phyloP scores from a whole-genome alignment of 495 filamentous ascomycete species.

The Halenospora varia region DNA sequence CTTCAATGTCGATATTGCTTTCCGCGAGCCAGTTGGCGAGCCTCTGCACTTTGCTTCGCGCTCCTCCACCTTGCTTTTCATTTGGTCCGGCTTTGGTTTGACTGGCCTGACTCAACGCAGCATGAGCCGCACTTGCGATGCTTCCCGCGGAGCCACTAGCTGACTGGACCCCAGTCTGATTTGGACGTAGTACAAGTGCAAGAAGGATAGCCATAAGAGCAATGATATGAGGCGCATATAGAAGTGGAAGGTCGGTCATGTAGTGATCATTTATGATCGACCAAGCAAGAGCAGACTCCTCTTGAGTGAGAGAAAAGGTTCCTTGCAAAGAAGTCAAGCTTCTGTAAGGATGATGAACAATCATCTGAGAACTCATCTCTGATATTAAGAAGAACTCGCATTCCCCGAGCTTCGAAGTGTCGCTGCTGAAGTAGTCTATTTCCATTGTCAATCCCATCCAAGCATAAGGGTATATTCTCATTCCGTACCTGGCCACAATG shows the following conservation, averaged over 20 bases:
- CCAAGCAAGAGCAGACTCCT: conserved; percentile 77
- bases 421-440: conserved; percentile 70
- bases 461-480: conserved; percentile 5
- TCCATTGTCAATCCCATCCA: conserved; percentile 20
- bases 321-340: conserved; percentile 70
- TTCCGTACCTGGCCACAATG: conserved; percentile 73
- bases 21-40: conserved; percentile 86
- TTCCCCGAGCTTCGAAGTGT: conserved; percentile 88
- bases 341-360: conserved; percentile 96
- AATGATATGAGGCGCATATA: conserved; percentile 86
- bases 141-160: conserved; percentile 25
- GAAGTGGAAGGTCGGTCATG: conserved; percentile 85
- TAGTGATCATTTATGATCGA: conserved; percentile 95
- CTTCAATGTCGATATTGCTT: conserved; percentile 87
- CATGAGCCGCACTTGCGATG: conserved; percentile 28
- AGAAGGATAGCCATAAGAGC: conserved; percentile 88
- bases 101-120: conserved; percentile 18
- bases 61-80: conserved; percentile 8
- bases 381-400: conserved; percentile 96
- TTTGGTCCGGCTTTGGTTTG: conserved; percentile 12
- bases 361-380: conserved; percentile 91
- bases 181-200: conserved; percentile 70
- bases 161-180: conserved; percentile 20
- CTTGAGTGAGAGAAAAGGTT: conserved; percentile 65
- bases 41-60: conserved; percentile 58